Conservation (phyloP, 495 filamentous ascomycete genomes). For the Apiosordaria backusii region DNA sequence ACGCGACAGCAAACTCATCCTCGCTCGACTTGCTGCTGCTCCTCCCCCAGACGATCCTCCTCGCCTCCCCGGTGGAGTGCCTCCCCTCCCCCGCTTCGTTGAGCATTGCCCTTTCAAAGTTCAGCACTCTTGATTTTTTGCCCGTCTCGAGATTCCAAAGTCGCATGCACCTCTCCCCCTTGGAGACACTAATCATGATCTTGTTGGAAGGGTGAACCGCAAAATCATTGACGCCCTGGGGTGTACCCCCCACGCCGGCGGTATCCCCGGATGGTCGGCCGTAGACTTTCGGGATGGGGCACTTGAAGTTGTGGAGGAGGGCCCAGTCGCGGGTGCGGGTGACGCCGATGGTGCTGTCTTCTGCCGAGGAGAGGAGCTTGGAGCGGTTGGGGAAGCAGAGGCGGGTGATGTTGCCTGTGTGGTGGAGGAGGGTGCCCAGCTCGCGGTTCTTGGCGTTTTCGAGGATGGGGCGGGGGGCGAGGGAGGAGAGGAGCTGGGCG, state of each 20-base stretch:
- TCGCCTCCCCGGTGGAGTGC: constrained; percentile 77
- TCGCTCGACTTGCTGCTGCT: constrained; percentile 50
- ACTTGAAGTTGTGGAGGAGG: constrained; percentile 84
- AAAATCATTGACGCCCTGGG: constrained; percentile 90
- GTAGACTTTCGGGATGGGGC: constrained; percentile 74
- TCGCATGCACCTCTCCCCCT: constrained; percentile 84
- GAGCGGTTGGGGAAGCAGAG: constrained; percentile 79
- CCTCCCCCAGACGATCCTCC: constrained; percentile 74
- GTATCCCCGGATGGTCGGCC: constrained; percentile 90
- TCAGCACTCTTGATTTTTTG: constrained; percentile 88
- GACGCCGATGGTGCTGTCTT: constrained; percentile 86
- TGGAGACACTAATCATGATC: constrained; percentile 86
- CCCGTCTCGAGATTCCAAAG: constrained; percentile 97
- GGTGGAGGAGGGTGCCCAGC: constrained; percentile 81
- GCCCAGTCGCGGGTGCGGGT: constrained; percentile 86
- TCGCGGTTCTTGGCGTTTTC: constrained; percentile 85
- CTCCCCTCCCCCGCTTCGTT: constrained; percentile 69
- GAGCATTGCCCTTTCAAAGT: constrained; percentile 67
- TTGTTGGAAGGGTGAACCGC: constrained; percentile 95
- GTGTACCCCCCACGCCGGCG: constrained; percentile 73
- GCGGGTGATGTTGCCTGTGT: constrained; percentile 71
- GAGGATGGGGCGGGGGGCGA: constrained; percentile 64
- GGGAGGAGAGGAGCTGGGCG: constrained; percentile 51
- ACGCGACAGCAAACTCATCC: constrained; percentile 83
- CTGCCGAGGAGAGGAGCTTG: constrained; percentile 78